These are phyloP conservation scores for Breviolum minutum DNA, from an alignment of 73 alveolate genomes.

Conservation along the genomic window DNA sequence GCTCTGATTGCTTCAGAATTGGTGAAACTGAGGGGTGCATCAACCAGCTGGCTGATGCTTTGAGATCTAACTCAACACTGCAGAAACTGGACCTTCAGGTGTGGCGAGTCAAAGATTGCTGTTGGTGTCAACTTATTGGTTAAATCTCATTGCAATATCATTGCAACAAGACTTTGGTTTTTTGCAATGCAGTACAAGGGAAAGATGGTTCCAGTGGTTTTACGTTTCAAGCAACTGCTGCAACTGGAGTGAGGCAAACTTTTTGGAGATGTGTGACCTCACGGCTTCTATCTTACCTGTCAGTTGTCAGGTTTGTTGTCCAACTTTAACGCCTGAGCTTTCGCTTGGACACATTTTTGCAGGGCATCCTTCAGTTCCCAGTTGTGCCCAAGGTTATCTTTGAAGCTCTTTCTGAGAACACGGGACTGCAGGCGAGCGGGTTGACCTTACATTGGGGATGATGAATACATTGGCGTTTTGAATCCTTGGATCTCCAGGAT, in stretches of 20 bases:
- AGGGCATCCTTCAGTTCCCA: too few relatives aligned
- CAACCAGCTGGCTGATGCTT: conserved; percentile 1
- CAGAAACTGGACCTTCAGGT: conserved; percentile 60
- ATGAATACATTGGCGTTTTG: background rate
- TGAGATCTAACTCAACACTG: conserved; percentile 57
- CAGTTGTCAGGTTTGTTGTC: background rate
- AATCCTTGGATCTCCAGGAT: background rate
- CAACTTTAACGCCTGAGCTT: background rate
- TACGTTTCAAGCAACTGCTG: background rate
- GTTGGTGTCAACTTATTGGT: too few relatives aligned
- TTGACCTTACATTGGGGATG: background rate
- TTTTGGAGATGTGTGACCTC: conserved; percentile 53
- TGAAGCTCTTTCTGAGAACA: conserved; percentile 62
- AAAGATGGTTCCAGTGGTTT: too few relatives aligned
- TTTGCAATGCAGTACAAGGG: too few relatives aligned
- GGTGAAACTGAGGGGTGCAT: conserved; percentile 10
- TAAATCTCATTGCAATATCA: too few relatives aligned
- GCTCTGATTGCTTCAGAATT: background rate
- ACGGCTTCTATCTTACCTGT: background rate
- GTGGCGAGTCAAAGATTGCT: background rate
- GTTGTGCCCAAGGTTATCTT: background rate
- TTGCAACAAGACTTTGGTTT: too few relatives aligned
- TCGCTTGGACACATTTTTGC: background rate
- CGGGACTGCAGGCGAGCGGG: conserved; percentile 25
- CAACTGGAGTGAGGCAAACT: conserved; percentile 4